Conservation (phyloP, 345 rosid genomes). For the Eucalyptus victrix region DNA sequence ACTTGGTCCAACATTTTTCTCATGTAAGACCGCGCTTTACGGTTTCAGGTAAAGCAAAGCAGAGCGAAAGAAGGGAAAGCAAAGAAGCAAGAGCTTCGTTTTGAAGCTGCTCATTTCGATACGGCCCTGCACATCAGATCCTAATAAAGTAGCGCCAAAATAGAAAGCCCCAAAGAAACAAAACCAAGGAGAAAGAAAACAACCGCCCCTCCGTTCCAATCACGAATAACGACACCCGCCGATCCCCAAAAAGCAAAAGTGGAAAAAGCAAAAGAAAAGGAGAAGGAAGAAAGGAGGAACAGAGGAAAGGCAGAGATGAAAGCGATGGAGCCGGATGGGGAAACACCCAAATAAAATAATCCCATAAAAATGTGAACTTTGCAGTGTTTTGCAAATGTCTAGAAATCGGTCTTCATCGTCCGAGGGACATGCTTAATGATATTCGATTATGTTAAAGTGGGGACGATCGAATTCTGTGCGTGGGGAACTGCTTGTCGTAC, state of each 20-base stretch:
- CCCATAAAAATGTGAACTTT: background rate
- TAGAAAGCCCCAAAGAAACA: background rate
- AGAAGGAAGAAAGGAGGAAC: background rate
- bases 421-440: background rate
- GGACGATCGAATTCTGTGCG: background rate
- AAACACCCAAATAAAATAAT: background rate
- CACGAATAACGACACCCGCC: conserved; percentile 5
- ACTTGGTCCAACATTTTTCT: background rate
- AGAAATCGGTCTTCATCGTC: background rate
- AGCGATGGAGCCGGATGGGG: background rate
- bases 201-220: background rate
- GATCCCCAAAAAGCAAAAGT: background rate
- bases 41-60: background rate
- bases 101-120: background rate
- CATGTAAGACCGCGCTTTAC: background rate
- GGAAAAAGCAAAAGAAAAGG: background rate
- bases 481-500: background rate
- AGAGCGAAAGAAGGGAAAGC: background rate
- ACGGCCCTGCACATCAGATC: background rate
- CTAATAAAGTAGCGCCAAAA: background rate
- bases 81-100: background rate
- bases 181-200: conserved; percentile 4
- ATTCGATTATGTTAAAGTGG: background rate
- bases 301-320: background rate
- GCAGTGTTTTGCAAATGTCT: background rate